Conservation (phyloP, 2,329 filamentous ascomycete genomes). For the Acephala macrosclerotiorum region DNA sequence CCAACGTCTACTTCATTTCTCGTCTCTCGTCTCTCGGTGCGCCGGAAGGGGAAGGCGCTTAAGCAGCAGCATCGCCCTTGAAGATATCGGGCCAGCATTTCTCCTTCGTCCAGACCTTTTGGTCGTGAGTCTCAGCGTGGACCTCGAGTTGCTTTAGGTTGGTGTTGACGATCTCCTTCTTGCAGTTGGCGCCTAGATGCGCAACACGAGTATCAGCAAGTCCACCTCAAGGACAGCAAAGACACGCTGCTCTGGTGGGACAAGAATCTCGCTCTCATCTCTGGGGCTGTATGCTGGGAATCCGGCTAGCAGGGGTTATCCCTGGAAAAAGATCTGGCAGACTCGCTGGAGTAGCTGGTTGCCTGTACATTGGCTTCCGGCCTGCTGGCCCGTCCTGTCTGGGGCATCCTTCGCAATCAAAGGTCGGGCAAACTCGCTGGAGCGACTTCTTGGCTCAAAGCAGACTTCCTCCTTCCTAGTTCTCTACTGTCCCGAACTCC, state of each 20-base stretch:
- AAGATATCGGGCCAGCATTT: slow-evolving; percentile 61
- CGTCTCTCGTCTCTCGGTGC: not conserved
- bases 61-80: slow-evolving; percentile 17
- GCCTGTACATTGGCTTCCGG: not conserved
- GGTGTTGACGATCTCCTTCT: slow-evolving; percentile 58
- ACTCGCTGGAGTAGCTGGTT: not conserved
- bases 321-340: not conserved
- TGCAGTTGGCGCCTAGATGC: slow-evolving; percentile 55
- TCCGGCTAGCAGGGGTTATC: not conserved
- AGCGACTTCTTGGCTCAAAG: not conserved
- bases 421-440: not conserved
- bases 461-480: not conserved
- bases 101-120: slow-evolving; percentile 60
- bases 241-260: not conserved
- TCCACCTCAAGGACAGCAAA: not conserved
- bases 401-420: too few species aligned
- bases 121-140: slow-evolving; percentile 59
- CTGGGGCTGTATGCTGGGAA: not conserved
- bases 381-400: not conserved
- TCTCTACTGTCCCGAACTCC: not conserved
- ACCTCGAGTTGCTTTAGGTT: slow-evolving; percentile 59
- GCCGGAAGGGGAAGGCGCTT: not conserved
- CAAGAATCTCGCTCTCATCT: not conserved
- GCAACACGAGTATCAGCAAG: not conserved
- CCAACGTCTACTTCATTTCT: not conserved